These are phyloP conservation scores for Astrephomene gubernaculifera DNA, from an alignment of 139 green algal species.

Conservation along the genomic window DNA sequence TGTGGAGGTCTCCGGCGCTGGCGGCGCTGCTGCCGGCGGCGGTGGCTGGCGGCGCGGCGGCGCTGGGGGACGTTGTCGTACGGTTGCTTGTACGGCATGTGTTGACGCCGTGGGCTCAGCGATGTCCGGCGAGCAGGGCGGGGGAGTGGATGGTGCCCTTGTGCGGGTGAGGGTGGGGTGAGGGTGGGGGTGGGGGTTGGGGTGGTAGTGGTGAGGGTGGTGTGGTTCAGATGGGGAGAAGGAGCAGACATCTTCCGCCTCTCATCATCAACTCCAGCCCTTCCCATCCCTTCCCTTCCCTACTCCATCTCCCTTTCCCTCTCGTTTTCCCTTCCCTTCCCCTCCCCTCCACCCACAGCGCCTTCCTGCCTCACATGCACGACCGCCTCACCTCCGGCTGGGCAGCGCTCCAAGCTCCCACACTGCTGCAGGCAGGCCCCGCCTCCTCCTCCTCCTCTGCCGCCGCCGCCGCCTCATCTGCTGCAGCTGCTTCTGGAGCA, in stretches of 20 bases:
- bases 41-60: constrained; percentile 1
- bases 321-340: neutral
- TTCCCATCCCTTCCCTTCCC: neutral
- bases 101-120: constrained; percentile 58
- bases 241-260: neutral
- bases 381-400: constrained; percentile 54
- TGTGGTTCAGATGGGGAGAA: neutral
- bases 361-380: constrained; percentile 69
- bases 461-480: neutral
- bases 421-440: too few relatives aligned
- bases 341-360: constrained; percentile 3
- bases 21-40: constrained; percentile 25
- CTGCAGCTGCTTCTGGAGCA: neutral
- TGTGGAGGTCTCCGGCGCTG: constrained; percentile 35
- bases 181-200: neutral
- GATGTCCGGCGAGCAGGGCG: constrained; percentile 52
- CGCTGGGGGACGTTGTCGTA: neutral
- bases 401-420: constrained; percentile 32
- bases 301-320: neutral
- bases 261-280: neutral
- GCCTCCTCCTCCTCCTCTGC: too few relatives aligned
- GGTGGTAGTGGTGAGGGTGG: neutral
- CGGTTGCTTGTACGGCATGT: constrained; percentile 78
- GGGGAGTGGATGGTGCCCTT: constrained; percentile 60
- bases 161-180: constrained; percentile 22